Evolutionary conservation across 2,329 filamentous ascomycete genomes (phyloP), one percentile per base, ranked within the genome.

Genomic region (Stachybotrys chlorohalonatus): DNA sequence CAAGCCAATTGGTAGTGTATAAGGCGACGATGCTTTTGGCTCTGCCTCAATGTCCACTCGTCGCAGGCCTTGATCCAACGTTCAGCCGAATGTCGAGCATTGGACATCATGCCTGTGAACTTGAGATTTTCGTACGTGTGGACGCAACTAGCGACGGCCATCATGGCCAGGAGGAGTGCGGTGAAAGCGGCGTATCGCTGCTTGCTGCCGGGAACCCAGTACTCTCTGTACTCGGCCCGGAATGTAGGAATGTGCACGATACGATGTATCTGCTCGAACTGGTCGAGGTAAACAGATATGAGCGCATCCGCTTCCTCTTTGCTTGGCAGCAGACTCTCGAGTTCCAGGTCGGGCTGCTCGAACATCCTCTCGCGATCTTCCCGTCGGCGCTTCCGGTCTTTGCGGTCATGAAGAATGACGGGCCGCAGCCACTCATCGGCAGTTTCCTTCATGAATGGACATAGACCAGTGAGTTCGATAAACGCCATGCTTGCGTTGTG

Each of bases 401-500:
- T 83, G 59, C 73, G 72, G 47, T 76, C 71, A 58, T 80, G 77
- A 31, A 82, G 73, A 45, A 81, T 79, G 49, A 83, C 75, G 7
- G 81, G 81, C 52, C 77, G 75, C 54, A 84, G 73, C 79, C 81
- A 83, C 63, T 83, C 79, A 53, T 83, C 79, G 9, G 81, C 80
- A 1, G 80, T 83, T 68, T 84, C 80, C 59, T 77, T 79, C 81
- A 84, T 84, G 56, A 84, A 84, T 13, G 79, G 77, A 49, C 75
- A 79, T 49, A 84, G 71, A 2, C 81, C 81, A 2, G 78, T 77
- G 60, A 81, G 70, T 70, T 83, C 80, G 52, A 78, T 76, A 62
- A 84, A 81, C 11, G 81, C 81, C 68, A 82, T 79, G 68, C 77
- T 83, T 49, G 80, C 79, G 59, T 82, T 84, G 64, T 83, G 78